Evolutionary conservation across 2,329 filamentous ascomycete genomes (phyloP), one percentile per base, ranked within the genome.

Genomic region (Polytolypa hystricis): DNA sequence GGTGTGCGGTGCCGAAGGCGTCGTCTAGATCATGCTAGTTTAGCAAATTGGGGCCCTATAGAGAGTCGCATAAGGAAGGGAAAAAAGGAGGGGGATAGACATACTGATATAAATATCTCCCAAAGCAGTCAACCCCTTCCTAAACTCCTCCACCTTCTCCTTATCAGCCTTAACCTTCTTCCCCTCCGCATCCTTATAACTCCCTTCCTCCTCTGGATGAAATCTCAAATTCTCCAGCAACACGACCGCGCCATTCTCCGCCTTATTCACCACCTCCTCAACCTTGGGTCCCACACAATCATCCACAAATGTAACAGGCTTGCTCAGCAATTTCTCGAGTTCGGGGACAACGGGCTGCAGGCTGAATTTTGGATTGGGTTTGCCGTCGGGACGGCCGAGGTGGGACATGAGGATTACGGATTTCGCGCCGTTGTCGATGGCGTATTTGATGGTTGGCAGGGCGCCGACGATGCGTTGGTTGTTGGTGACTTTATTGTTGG

Each of bases 141-240:
- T 79, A 77, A 98, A 98, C 65, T 85, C 78, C 39, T 82, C 84
- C 28, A 98, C 86, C 65, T 85, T 79, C 46, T 71, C 81, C 73
- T 93, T 91, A 65, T 95, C 89, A 45, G 91, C 91, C 79, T 96
- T 98, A 65, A 80, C 79, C 75, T 98, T 98, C 69, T 95, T 95
- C 56, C 89, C 91, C 36, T 89, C 81, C 42, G 77, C 79, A 62
- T 94, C 87, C 73, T 94, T 94, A 61, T 74, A 81, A 69, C 84
- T 93, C 47, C 91, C 91, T 72, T 98, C 91, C 70, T 98, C 91
- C 71, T 98, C 91, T 44, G 84, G 74, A 66, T 98, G 91, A 77
- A 96, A 98, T 50, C 91, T 85, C 65, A 98, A 70, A 73, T 98
- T 98, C 77, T 98, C 91, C 37, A 98, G 74, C 21, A 98, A 77